Percentiles rank a stretch among this genome's conserved stretches.
These are phyloP conservation scores for Coffea canephora DNA, from an alignment of 257 asterid genomes.

Conservation along the genomic window DNA sequence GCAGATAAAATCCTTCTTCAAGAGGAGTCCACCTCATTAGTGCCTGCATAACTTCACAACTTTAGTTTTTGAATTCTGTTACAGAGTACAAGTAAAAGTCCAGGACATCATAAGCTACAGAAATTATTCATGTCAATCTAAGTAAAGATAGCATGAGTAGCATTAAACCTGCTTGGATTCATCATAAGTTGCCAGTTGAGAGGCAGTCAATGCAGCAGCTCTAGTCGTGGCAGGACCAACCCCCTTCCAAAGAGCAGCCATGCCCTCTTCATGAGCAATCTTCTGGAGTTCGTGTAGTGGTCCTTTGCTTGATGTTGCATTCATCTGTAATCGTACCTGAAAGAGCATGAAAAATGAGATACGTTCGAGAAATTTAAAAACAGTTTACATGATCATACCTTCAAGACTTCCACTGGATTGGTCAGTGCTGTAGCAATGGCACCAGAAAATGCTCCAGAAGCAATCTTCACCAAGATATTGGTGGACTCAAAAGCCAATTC, in stretches of 20 bases:
- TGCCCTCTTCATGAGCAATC: conserved; percentile 78
- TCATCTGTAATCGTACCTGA: conserved; percentile 88
- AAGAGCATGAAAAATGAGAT: conserved; percentile 29
- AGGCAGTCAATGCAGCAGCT: conserved; percentile 90
- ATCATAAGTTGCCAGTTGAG: conserved; percentile 87
- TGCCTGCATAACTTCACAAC: conserved; percentile 46
- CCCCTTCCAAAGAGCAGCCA: conserved; percentile 90
- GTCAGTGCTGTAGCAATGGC: conserved; percentile 93
- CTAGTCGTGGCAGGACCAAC: conserved; percentile 94
- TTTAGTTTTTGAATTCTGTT: conserved; percentile 12
- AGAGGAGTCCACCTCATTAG: conserved; percentile 75
- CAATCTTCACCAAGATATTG: conserved; percentile 94
- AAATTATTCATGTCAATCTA: conserved; percentile 1
- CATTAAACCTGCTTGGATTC: conserved; percentile 79
- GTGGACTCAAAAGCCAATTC: conserved; percentile 98
- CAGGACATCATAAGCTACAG: neutral
- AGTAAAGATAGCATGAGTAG: conserved; percentile 22
- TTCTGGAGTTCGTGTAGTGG: conserved; percentile 57
- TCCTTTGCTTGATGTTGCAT: conserved; percentile 40
- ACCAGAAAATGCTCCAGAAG: conserved; percentile 96
- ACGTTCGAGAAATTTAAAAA: conserved; percentile 7
- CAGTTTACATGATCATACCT: conserved; percentile 46
- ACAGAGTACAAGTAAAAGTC: neutral
- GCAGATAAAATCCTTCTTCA: conserved; percentile 87
- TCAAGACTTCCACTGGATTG: conserved; percentile 85